Percentiles rank a stretch among this genome's conserved stretches.
These are phyloP conservation scores for Hyaloperonospora brassicae DNA, from an alignment of 352 stramenopile species.

Conservation along the genomic window DNA sequence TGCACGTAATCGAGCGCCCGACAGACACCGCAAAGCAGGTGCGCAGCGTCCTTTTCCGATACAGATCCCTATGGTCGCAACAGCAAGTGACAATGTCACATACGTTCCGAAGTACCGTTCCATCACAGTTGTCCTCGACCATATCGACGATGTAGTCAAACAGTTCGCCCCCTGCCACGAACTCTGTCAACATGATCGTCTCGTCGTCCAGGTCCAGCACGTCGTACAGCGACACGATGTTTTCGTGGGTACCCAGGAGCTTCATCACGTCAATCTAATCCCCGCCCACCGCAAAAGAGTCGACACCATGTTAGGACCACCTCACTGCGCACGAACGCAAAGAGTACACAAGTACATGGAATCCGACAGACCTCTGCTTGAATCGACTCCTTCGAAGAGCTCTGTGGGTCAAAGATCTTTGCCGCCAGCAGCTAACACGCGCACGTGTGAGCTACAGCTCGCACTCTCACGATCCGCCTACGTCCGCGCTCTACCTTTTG, in stretches of 20 bases:
- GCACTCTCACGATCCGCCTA: background rate
- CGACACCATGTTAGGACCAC: no score
- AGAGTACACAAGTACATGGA: background rate
- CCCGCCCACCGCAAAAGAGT: background rate
- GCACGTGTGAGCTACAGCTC: slow-evolving; percentile 3
- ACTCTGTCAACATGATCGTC: slow-evolving; percentile 76
- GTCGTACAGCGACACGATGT: slow-evolving; percentile 69
- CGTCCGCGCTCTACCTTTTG: slow-evolving; percentile 22
- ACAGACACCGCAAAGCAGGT: slow-evolving; percentile 55
- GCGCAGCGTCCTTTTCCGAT: slow-evolving; percentile 63
- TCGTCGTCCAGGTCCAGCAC: slow-evolving; percentile 50
- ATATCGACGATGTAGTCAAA: slow-evolving; percentile 79
- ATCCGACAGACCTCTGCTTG: slow-evolving; percentile 29
- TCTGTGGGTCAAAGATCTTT: slow-evolving; percentile 71
- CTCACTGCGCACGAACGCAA: no score
- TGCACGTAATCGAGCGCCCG: slow-evolving; percentile 60
- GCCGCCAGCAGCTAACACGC: slow-evolving; percentile 36
- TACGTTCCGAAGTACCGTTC: background rate
- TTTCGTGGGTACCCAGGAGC: slow-evolving; percentile 45
- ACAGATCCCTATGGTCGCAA: slow-evolving; percentile 44
- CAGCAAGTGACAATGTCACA: background rate
- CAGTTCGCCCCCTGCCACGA: slow-evolving; percentile 66
- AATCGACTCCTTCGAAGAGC: slow-evolving; percentile 48
- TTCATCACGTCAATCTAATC: slow-evolving; percentile 53
- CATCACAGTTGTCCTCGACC: slow-evolving; percentile 16